A percentile compares a stretch with the other conserved stretches of the same genome.
Evolutionary conservation across 2,329 filamentous ascomycete species (phyloP).

Genomic region (Pseudopyricularia javanii): DNA sequence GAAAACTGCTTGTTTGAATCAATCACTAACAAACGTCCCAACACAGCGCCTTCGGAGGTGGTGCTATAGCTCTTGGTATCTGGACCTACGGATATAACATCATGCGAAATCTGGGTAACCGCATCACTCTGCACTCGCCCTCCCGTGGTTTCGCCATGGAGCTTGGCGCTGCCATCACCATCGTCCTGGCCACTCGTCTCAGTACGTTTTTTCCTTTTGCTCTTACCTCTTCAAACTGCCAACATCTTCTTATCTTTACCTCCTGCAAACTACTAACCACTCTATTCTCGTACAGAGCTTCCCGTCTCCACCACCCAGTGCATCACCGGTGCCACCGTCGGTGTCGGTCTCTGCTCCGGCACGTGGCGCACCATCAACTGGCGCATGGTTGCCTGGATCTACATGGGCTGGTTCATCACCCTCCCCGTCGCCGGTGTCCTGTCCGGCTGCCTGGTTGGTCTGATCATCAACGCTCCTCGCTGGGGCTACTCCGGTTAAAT

Average conservation of each 20-base stretch:
- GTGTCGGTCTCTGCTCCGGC: conserved; percentile 49
- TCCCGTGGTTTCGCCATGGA: conserved; percentile 23
- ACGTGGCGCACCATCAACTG: conserved; percentile 48
- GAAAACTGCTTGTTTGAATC: conserved; percentile 23
- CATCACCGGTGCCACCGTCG: conserved; percentile 49
- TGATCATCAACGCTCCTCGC: conserved; percentile 48
- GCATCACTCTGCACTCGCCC: conserved; percentile 42
- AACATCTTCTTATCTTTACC: neutral
- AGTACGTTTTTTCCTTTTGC: conserved; percentile 17
- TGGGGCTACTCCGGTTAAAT: conserved; percentile 16
- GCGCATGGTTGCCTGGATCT: conserved; percentile 48
- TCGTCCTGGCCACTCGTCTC: conserved; percentile 51
- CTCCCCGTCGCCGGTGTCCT: conserved; percentile 44
- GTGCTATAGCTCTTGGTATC: no score
- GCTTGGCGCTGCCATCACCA: conserved; percentile 33
- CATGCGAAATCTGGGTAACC: conserved; percentile 46
- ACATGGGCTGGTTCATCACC: conserved; percentile 48
- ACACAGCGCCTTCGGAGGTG: no score
- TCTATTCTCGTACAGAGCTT: conserved; percentile 27
- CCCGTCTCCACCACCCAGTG: conserved; percentile 56
- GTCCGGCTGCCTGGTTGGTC: conserved; percentile 47
- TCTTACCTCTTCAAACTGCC: neutral
- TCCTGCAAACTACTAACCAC: neutral
- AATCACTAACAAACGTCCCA: no score
- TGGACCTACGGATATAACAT: conserved; percentile 52